phyloP scores from a whole-genome alignment of 139 green algal genomes.

The Closterium sp. region DNA sequence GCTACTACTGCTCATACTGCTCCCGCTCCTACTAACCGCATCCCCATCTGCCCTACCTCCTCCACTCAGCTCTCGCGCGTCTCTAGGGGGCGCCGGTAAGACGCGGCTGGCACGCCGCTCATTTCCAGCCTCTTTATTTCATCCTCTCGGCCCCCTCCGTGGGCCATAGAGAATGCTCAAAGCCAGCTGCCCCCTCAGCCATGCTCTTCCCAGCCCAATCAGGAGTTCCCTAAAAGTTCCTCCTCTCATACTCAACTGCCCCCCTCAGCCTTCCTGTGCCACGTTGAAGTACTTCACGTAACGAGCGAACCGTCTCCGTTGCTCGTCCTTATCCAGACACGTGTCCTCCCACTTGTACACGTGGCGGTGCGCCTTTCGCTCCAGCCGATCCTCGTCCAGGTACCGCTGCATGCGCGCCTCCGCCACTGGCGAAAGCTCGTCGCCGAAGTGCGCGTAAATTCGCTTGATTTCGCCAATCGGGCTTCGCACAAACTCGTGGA shows the following conservation, averaged over 20 bases:
- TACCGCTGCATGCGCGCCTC: not conserved
- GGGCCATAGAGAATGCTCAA: too few species aligned
- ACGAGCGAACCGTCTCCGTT: not conserved
- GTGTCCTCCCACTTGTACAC: slow-evolving; percentile 1
- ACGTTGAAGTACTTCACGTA: not conserved
- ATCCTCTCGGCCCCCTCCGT: too few species aligned
- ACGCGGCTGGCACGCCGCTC: not conserved
- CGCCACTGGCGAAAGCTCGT: not conserved
- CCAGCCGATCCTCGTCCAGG: not conserved
- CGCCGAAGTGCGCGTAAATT: not conserved
- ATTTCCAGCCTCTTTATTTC: not conserved
- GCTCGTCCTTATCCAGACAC: not conserved
- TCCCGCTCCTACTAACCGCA: not conserved
- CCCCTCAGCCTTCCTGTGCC: not conserved
- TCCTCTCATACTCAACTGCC: not conserved
- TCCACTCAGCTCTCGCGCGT: not conserved
- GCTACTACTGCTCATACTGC: not conserved
- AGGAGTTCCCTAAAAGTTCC: too few species aligned
- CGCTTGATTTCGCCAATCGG: not conserved
- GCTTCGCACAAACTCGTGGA: not conserved
- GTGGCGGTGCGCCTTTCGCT: not conserved
- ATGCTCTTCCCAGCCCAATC: too few species aligned
- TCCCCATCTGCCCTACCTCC: not conserved
- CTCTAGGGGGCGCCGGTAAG: not conserved
- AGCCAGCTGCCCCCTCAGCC: too few species aligned